Percentiles rank a stretch among this genome's conserved stretches.
These are phyloP conservation scores for Salix viminalis DNA, from an alignment of 345 rosid species.

Conservation along the genomic window DNA sequence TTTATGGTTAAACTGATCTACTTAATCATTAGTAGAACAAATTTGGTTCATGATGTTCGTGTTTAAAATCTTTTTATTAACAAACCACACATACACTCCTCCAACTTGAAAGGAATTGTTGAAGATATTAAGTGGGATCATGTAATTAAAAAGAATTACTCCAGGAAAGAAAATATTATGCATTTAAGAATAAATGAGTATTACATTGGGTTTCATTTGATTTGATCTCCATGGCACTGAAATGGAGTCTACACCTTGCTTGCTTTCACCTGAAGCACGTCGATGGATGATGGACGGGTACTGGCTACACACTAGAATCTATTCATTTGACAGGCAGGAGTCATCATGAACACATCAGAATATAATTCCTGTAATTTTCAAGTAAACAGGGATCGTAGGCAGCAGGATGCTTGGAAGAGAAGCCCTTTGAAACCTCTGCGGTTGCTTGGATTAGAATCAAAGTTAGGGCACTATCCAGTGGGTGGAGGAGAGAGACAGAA, in stretches of 20 bases:
- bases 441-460: slow-evolving; percentile 77
- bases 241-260: background rate
- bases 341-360: background rate
- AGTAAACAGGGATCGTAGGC: background rate
- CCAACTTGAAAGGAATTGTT: too few species aligned
- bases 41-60: too few species aligned
- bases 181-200: too few species aligned
- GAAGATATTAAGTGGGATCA: too few species aligned
- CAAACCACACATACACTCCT: too few species aligned
- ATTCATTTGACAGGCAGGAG: background rate
- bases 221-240: too few species aligned
- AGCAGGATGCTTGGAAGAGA: slow-evolving; percentile 37
- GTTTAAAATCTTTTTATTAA: too few species aligned
- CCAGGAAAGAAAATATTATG: too few species aligned
- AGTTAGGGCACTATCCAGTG: slow-evolving; percentile 33
- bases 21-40: too few species aligned
- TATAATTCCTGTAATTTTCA: background rate
- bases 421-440: slow-evolving; percentile 12
- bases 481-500: slow-evolving; percentile 30
- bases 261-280: background rate
- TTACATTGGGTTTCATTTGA: too few species aligned
- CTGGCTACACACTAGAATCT: background rate
- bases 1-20: too few species aligned
- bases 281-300: background rate
- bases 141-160: too few species aligned